phyloP scores from a whole-genome alignment of 2,329 filamentous ascomycete species.

The Raffaelea albimanens region DNA sequence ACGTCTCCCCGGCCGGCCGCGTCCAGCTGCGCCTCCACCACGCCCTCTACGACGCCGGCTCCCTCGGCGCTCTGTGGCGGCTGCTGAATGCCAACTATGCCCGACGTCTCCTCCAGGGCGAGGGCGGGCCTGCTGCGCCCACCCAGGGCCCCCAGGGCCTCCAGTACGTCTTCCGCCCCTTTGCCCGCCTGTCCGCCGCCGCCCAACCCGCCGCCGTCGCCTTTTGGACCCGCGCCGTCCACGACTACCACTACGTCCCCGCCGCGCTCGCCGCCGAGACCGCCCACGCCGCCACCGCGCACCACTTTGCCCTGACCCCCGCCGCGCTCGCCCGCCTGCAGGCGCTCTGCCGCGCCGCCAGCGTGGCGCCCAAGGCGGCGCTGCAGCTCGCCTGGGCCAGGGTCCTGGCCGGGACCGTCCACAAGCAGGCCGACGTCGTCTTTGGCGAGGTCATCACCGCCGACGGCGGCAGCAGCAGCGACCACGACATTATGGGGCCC shows the following conservation, averaged over 20 bases:
- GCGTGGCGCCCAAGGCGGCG: slow-evolving; percentile 13
- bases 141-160: no score
- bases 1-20: slow-evolving; percentile 1
- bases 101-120: neutral
- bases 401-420: slow-evolving; percentile 15
- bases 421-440: slow-evolving; percentile 13
- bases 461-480: neutral
- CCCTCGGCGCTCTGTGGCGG: slow-evolving; percentile 13
- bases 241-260: neutral
- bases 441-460: slow-evolving; percentile 14
- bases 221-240: neutral
- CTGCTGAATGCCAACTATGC: slow-evolving; percentile 11
- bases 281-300: slow-evolving; percentile 7
- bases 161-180: slow-evolving; percentile 1
- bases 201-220: neutral
- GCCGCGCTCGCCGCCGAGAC: neutral
- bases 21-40: slow-evolving; percentile 15
- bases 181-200: neutral
- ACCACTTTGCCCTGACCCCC: slow-evolving; percentile 7
- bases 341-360: slow-evolving; percentile 7
- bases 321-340: slow-evolving; percentile 7
- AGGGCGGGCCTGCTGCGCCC: no score
- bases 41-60: slow-evolving; percentile 15
- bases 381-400: slow-evolving; percentile 16
- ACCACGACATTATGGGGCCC: slow-evolving; percentile 8